Percentiles rank a stretch among this genome's conserved stretches.
Evolutionary conservation across 345 rosid species (phyloP).

Genomic region (Salix purpurea): DNA sequence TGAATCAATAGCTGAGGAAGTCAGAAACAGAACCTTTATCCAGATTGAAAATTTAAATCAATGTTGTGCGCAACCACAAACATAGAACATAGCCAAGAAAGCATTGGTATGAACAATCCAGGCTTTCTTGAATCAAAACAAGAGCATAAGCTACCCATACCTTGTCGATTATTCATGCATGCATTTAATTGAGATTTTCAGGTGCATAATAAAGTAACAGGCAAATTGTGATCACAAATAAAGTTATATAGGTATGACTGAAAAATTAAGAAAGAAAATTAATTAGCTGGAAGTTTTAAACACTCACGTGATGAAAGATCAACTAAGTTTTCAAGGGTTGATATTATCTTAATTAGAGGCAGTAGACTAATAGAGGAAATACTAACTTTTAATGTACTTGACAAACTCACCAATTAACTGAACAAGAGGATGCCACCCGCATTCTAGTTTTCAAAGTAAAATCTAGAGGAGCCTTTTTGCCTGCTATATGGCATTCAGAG

Average conservation of each 20-base stretch:
- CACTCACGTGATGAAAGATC: not conserved
- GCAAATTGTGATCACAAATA: not conserved
- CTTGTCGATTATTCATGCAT: not conserved
- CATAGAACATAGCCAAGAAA: not conserved
- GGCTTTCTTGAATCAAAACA: not conserved
- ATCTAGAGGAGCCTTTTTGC: conserved; percentile 73
- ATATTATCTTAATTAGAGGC: not conserved
- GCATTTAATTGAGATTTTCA: not conserved
- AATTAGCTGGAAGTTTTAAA: not conserved
- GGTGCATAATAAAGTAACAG: not conserved
- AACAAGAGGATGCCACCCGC: conserved; percentile 53
- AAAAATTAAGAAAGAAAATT: not conserved
- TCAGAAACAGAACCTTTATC: not conserved
- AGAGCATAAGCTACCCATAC: not conserved
- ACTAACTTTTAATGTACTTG: conserved; percentile 9
- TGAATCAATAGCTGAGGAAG: not conserved
- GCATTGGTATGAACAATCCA: not conserved
- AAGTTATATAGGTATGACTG: not conserved
- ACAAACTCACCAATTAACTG: conserved; percentile 60
- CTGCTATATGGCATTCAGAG: conserved; percentile 50
- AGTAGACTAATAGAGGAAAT: conserved; percentile 4
- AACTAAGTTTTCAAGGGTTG: not conserved
- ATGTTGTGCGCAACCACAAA: not conserved
- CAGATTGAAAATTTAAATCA: not conserved
- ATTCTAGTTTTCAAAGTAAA: conserved; percentile 75